Conservation (phyloP, 306 rosid species). For the Dalbergia oliveri region DNA sequence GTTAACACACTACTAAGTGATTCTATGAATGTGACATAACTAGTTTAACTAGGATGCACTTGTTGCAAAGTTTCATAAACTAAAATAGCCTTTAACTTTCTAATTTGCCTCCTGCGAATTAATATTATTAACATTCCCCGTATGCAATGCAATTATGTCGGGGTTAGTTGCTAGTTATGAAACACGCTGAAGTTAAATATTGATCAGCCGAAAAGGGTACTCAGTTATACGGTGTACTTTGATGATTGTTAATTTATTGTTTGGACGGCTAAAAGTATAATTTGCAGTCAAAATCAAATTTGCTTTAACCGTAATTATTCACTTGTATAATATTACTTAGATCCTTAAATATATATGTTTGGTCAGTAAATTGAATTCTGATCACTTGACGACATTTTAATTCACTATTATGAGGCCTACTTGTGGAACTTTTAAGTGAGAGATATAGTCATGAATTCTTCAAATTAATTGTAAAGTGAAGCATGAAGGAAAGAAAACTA, state of each 20-base stretch:
- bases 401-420: neutral
- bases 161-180: constrained; percentile 20
- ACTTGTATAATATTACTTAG: neutral
- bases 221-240: constrained; percentile 23
- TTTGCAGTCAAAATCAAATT: constrained; percentile 13
- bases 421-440: constrained; percentile 11
- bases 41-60: constrained; percentile 37
- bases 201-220: constrained; percentile 14
- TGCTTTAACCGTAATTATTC: constrained; percentile 16
- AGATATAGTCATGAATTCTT: neutral
- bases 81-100: constrained; percentile 11
- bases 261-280: neutral
- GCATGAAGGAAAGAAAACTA: constrained; percentile 14
- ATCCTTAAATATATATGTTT: constrained; percentile 7
- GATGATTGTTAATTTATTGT: neutral
- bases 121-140: constrained; percentile 21
- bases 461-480: neutral
- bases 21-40: constrained; percentile 45
- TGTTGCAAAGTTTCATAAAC: constrained; percentile 8
- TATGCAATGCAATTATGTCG: constrained; percentile 40
- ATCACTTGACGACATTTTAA: constrained; percentile 21
- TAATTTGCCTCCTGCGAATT: constrained; percentile 31
- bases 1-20: constrained; percentile 14
- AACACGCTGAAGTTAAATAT: constrained; percentile 26
- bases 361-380: neutral